phyloP scores from a whole-genome alignment of 768 basidiomycete species.

The Piloderma croceum region DNA sequence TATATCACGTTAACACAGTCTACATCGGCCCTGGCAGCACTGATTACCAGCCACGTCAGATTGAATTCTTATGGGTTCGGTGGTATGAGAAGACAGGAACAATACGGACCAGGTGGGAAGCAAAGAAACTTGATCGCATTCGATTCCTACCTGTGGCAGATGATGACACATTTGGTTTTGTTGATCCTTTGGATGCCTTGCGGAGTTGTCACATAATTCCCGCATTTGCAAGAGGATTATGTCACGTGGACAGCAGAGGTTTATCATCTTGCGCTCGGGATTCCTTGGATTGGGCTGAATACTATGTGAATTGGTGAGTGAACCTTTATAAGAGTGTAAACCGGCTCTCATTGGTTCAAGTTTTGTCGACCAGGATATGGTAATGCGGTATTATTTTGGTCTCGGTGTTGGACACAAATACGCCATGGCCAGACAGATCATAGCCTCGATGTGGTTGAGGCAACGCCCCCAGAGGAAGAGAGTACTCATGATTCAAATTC shows the following conservation, averaged over 20 bases:
- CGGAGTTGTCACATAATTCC: conserved; percentile 30
- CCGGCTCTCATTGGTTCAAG: background rate
- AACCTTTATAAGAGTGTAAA: background rate
- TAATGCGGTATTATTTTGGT: conserved; percentile 4
- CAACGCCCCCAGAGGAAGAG: too few relatives aligned
- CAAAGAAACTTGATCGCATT: conserved; percentile 12
- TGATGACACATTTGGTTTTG: conserved; percentile 28
- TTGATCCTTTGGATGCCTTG: conserved; percentile 29
- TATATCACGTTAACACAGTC: conserved; percentile 24
- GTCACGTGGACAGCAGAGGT: background rate
- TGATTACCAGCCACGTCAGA: background rate
- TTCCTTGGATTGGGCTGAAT: conserved; percentile 12
- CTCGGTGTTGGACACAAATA: conserved; percentile 5
- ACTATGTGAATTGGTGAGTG: conserved; percentile 24
- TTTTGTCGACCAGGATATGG: conserved; percentile 8
- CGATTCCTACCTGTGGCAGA: conserved; percentile 17
- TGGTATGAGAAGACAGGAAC: conserved; percentile 9
- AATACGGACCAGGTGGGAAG: conserved; percentile 5
- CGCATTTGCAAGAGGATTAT: conserved; percentile 18
- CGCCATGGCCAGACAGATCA: too few relatives aligned
- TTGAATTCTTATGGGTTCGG: conserved; percentile 11
- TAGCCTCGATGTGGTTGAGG: too few relatives aligned
- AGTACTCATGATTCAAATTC: too few relatives aligned
- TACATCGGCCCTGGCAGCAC: conserved; percentile 32
- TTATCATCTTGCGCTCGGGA: background rate